Base-by-base conservation (phyloP, 805 yeast genomes). In the Deakozyma indianensis region DNA sequence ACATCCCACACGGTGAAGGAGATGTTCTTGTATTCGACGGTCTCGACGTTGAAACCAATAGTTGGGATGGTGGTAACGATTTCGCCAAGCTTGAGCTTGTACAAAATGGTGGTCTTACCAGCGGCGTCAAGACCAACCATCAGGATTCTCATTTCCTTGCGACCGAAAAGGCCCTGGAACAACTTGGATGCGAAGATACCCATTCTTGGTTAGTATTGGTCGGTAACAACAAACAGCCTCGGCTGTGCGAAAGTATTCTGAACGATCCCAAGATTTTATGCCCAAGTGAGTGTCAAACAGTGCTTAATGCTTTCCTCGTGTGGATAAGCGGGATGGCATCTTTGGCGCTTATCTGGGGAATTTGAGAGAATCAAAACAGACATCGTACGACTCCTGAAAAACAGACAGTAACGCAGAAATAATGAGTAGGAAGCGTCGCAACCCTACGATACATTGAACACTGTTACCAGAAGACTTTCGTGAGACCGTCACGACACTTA, bases 71-170 rank as follows among this genome's bases (percentile, higher is more conserved):
- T 87, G 59, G 95, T 86, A 62, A 87, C 94, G 60, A 87, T 85
- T 74, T 87, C 96, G 64, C 95, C 96, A 59, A 87, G 78, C 69
- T 87, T 87, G 68, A 87, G 79, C 74, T 87, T 87, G 73, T 87
- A 87, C 62, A 87, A 76, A 64, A 87, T 88, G 67, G 96, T 87
- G 68, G 96, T 87, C 72, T 87, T 87, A 82, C 96, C 96, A 56
- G 96, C 96, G 63, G 95, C 95, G 69, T 87, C 96, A 60, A 87
- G 77, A 71, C 96, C 96, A 64, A 87, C 96, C 96, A 87, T 87
- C 68, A 87, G 80, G 62, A 87, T 87, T 74, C 96, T 83, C 96
- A 87, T 88, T 68, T 87, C 97, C 73, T 83, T 88, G 71, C 86
- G 87, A 73, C 96, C 96, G 63, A 90, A 84, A 58, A 88, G 92